Conservation (phyloP, 2,329 filamentous ascomycete species). For the Clonostachys byssicola region DNA sequence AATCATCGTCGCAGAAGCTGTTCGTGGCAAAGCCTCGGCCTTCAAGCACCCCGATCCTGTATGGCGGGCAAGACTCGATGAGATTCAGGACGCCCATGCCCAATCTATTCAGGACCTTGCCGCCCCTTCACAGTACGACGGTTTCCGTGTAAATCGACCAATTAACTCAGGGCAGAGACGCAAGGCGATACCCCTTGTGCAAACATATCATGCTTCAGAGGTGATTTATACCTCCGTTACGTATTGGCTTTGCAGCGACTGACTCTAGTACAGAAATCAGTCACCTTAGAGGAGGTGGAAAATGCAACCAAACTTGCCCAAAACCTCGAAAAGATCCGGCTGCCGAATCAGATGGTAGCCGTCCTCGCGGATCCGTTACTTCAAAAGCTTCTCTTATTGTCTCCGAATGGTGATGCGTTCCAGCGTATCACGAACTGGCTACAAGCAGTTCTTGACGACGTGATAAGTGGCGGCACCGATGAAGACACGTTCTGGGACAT, state of each 20-base stretch:
- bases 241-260: not conserved
- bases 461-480: constrained; percentile 45
- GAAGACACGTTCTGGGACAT: constrained; percentile 46
- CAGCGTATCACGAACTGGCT: constrained; percentile 58
- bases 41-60: constrained; percentile 72
- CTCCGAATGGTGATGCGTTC: constrained; percentile 46
- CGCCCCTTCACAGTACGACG: constrained; percentile 27
- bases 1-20: constrained; percentile 71
- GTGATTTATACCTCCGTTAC: constrained; percentile 24
- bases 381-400: constrained; percentile 70
- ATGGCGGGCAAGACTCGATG: constrained; percentile 66
- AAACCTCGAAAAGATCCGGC: constrained; percentile 72
- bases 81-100: constrained; percentile 58
- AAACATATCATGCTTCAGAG: constrained; percentile 70
- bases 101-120: constrained; percentile 37
- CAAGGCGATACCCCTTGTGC: constrained; percentile 60
- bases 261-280: constrained; percentile 18
- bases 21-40: constrained; percentile 54
- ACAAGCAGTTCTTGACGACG: constrained; percentile 49
- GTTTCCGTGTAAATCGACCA: constrained; percentile 60
- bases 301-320: constrained; percentile 65
- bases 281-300: constrained; percentile 76
- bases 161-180: constrained; percentile 16
- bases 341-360: constrained; percentile 78
- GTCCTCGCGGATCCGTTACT: constrained; percentile 72